Evolutionary conservation across 1,139 yeast genomes (phyloP), one percentile per base, ranked within the genome.

Genomic region (Entelexis sorbosivorans): DNA sequence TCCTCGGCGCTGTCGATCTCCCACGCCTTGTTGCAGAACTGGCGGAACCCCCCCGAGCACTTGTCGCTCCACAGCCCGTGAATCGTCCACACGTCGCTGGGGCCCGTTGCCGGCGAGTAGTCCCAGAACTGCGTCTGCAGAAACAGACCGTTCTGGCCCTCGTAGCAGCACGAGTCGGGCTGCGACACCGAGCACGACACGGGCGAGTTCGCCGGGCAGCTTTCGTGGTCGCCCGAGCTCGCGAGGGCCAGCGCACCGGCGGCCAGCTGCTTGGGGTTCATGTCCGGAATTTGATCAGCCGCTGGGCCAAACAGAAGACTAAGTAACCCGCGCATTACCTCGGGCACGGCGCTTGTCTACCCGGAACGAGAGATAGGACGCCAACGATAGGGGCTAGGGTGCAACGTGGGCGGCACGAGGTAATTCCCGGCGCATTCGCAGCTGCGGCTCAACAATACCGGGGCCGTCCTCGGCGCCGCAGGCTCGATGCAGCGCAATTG

Each of bases 51-150:
- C 1, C 94, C 94, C 60, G 76, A 78, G 64, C 95, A 85, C 60
- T 77, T 76, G 64, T 85, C 93, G 6, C 89, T 87, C 95, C 95
- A 85, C 48, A 84, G 67, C 0, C 95, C 95, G 64, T 85, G 94
- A 34, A 86, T 69, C 0, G 97, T 91, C 68, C 87, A 91, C 55
- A 78, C 71, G 58, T 87, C 82, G 46, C 76, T 72, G 0, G 86
- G 83, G 1, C 96, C 95, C 55, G 82, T 73, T 2, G 93, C 80
- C 0, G 96, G 96, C 55, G 72, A 71, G 63, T 84, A 86, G 66
- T 88, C 95, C 97, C 97, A 91, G 67, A 89, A 88, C 65, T 91
- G 97, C 0, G 97, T 86, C 61, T 81, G 85, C 47, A 89, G 67
- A 39, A 89, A 71, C 16, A 88, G 74, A 1, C 97, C 96, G 33